Evolutionary conservation across 176 grass and related monocot species (phyloP), one percentile per base, ranked within the genome.

Genomic region (Olyra latifolia): DNA sequence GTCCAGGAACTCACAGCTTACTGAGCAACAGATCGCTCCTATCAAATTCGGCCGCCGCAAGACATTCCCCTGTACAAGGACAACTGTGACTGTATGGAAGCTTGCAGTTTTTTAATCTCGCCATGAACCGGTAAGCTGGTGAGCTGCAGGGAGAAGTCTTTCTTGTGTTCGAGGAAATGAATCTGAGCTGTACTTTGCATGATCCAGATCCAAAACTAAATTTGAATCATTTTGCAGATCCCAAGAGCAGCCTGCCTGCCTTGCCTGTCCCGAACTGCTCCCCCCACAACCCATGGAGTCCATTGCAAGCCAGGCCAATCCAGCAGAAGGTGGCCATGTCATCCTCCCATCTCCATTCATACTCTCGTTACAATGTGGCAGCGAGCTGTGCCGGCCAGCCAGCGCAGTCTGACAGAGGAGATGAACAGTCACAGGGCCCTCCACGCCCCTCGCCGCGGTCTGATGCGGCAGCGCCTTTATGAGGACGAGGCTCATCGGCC

Each of bases 161-260:
- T 75, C 10, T 48, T 71, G 81, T 47, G 82, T 53, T 63, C 62
- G 71, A 85, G 76, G 87, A 82, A 47, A 67, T 77, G 78, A 59
- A 82, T 66, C 72, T 82, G 77, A 72, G 78, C 73, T 84, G 82
- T 85, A 76, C 72, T 69, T 68, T 66, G 68, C 52, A 74, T 66
- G 88, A 82, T 89, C 66, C 66, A 89, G 88, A 85, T 89, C 87
- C 87, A 85, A 82, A 89, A 52, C 82, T 81, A 82, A 89, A 72
- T 82, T 86, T 89, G 83, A 89, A 86, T 76, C 29, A 77, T 82
- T 81, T 86, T 81, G 88, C 88, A 89, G 88, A 89, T 86, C 83
- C 83, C 88, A 77, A 82, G 77, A 81, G 47, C 80, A 43, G 63
- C 54, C 68, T 62, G 29, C 57, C 38, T 28, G 46, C 69, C 73